Evolutionary conservation across 1,284 basidiomycete genomes (phyloP).

Genomic region (Heterobasidion parviporum): DNA sequence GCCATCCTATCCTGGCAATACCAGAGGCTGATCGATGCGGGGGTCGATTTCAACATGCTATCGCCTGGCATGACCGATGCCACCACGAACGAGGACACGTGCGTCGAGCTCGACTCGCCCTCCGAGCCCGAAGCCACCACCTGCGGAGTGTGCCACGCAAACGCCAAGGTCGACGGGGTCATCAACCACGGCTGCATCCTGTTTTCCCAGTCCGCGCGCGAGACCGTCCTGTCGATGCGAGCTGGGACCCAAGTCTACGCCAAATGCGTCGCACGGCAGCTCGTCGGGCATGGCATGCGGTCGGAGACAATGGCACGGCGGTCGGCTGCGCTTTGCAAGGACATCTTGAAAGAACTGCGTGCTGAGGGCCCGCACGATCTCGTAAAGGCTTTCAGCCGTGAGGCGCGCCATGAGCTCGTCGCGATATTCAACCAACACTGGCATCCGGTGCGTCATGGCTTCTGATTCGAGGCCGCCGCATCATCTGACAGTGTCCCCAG

Average conservation of each 20-base stretch:
- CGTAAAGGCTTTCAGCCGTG: not conserved
- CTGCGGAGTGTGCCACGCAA: too few relatives aligned
- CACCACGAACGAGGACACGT: too few relatives aligned
- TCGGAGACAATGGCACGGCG: not conserved
- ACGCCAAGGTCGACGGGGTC: too few relatives aligned
- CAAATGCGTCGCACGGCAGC: not conserved
- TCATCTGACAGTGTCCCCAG: not conserved
- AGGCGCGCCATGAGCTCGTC: not conserved
- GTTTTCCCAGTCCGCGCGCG: not conserved
- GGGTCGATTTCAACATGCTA: too few relatives aligned
- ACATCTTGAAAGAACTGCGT: not conserved
- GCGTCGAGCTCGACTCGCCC: too few relatives aligned
- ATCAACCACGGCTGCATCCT: not conserved
- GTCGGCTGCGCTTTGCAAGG: not conserved
- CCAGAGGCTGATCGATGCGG: too few relatives aligned
- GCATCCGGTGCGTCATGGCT: not conserved
- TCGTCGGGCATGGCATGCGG: not conserved
- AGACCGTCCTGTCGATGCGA: not conserved
- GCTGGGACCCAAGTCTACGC: not conserved
- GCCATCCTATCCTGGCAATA: too few relatives aligned
- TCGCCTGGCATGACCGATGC: too few relatives aligned
- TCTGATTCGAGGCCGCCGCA: not conserved
- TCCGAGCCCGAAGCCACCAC: too few relatives aligned
- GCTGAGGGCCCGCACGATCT: not conserved
- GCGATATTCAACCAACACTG: not conserved